These are phyloP conservation scores for Rosa persica DNA, from an alignment of 306 rosid species.

Conservation along the genomic window DNA sequence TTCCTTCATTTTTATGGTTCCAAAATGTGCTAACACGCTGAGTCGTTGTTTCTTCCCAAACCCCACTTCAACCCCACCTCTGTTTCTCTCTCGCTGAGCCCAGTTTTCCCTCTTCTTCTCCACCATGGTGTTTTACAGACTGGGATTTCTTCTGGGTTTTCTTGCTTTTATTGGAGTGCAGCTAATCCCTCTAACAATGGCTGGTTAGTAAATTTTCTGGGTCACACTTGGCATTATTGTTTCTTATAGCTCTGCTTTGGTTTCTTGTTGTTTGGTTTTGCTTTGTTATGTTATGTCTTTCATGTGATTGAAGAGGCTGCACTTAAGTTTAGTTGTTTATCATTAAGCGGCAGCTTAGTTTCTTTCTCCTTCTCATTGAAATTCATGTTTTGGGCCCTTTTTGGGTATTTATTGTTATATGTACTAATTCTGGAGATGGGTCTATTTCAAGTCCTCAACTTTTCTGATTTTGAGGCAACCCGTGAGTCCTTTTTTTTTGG, in stretches of 20 bases:
- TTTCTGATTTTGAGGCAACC: constrained; percentile 6
- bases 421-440: constrained; percentile 32
- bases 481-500: not conserved
- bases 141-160: constrained; percentile 45
- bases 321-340: constrained; percentile 13
- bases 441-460: constrained; percentile 16
- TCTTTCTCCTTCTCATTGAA: not conserved
- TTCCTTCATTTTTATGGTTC: constrained; percentile 4
- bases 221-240: constrained; percentile 8
- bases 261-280: not conserved
- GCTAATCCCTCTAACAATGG: constrained; percentile 55
- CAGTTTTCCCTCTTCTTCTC: constrained; percentile 24
- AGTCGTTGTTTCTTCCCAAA: constrained; percentile 11
- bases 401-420: constrained; percentile 5
- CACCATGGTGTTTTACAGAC: constrained; percentile 45
- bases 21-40: constrained; percentile 4
- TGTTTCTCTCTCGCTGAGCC: not conserved
- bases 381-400: constrained; percentile 2
- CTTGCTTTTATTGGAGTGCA: constrained; percentile 60
- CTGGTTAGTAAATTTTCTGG: constrained; percentile 55
- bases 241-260: constrained; percentile 23
- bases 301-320: constrained; percentile 6
- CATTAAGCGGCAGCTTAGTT: not conserved
- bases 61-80: constrained; percentile 6
- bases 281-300: constrained; percentile 15